Evolutionary conservation across 2,329 filamentous ascomycete species (phyloP), one percentile per base, ranked within the genome.

Genomic region (Chalaropsis ovoidea): DNA sequence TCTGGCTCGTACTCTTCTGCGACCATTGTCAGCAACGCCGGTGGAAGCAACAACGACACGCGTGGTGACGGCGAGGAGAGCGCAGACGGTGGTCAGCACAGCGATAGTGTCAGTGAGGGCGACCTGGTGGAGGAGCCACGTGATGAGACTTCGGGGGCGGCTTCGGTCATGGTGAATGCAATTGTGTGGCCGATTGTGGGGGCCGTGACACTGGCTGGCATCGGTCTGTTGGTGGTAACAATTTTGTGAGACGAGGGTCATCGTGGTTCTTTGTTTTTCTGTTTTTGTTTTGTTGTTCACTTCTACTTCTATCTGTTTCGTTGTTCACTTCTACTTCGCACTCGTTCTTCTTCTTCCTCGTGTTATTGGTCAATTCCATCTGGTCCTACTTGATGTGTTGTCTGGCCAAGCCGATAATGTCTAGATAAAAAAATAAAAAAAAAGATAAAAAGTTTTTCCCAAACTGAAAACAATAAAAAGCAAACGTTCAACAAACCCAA

Each of bases 161-260:
- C 61, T 49, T 45, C 42, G n/a, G 11, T 49, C 31, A 31, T 62
- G 24, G 61, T 64, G 15, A 67, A 67, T n/a, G 65, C 65, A 3
- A 67, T 67, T 61, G 65, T 67, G 24, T 64, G 61, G 65, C 65
- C 61, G 17, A 63, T 67, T n/a, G 62, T 67, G 17, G 61, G 61
- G 17, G 27, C 31, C 24, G 65, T 56, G 17, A 42, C 58, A 22
- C 1, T 67, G 11, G 61, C 43, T 31, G 43, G 43, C 42, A 64
- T 60, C 8, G 62, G 61, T 22, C 54, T 67, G 8, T 10, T 67
- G 13, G 47, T 67, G 17, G 62, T 24, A 13, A 39, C 63, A 15
- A 13, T 64, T 49, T 19, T 47, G 22, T 60, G 39, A 56, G 27
- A 56, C 6, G 13, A 35, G 5, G 13, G 5, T 2, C 22, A 11